Conservation (phyloP, 352 stramenopile species). For the Phytophthora nicotianae region DNA sequence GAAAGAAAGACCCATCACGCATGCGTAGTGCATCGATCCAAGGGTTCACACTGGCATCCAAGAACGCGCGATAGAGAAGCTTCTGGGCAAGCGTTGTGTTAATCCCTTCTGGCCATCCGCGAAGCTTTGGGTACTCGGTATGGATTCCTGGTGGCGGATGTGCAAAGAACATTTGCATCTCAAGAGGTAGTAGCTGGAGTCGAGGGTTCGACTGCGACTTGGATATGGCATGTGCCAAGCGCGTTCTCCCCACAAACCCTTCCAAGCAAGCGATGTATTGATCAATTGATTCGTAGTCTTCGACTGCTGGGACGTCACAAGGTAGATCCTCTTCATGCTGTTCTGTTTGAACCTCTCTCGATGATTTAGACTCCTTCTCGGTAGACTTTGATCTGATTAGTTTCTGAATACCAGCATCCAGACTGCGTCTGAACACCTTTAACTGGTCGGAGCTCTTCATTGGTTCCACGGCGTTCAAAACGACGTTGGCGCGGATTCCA, state of each 20-base stretch:
- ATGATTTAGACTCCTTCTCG: neutral
- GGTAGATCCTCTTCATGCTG: neutral
- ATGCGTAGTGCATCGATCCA: conserved; percentile 22
- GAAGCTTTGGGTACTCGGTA: conserved; percentile 26
- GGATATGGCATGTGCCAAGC: neutral
- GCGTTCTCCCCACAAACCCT: conserved; percentile 8
- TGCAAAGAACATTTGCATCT: conserved; percentile 18
- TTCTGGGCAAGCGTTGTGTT: conserved; percentile 21
- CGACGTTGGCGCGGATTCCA: conserved; percentile 2
- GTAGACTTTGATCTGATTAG: neutral
- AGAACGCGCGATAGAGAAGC: conserved; percentile 24
- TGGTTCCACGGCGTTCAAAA: neutral
- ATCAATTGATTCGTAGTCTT: conserved; percentile 17
- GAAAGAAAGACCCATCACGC: conserved; percentile 13
- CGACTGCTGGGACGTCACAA: neutral
- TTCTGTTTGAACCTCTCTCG: conserved; percentile 2
- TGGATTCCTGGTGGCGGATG: conserved; percentile 20
- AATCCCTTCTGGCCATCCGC: conserved; percentile 31
- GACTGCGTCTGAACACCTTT: conserved; percentile 16
- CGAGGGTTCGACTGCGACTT: neutral
- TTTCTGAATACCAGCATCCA: neutral
- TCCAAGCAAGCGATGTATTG: conserved; percentile 30
- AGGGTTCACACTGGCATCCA: conserved; percentile 22
- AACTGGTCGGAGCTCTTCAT: neutral
- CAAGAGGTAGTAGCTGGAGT: conserved; percentile 11